These are phyloP conservation scores for Mrakia gelida DNA, from an alignment of 768 basidiomycete genomes.

Conservation along the genomic window DNA sequence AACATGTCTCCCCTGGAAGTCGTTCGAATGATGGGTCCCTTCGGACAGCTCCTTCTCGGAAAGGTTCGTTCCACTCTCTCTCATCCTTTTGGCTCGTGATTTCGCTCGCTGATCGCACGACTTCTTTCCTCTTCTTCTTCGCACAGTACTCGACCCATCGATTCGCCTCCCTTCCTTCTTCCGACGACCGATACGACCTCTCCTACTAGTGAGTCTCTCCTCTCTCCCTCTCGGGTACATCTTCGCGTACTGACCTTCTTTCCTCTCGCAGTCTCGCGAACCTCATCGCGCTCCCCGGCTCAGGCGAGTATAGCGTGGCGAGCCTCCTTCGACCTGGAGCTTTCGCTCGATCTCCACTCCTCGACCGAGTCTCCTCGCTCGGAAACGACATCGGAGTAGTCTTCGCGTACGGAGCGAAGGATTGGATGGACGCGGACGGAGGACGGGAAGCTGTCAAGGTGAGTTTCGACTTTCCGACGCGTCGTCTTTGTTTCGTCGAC, in stretches of 20 bases:
- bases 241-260: too few relatives aligned
- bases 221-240: too few relatives aligned
- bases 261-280: constrained; percentile 7
- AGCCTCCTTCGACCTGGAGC: constrained; percentile 25
- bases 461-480: background rate
- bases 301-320: constrained; percentile 23
- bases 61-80: background rate
- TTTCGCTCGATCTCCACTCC: constrained; percentile 19
- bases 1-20: constrained; percentile 11
- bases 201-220: background rate
- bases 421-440: constrained; percentile 30
- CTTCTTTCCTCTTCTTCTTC: too few relatives aligned
- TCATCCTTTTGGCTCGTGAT: background rate
- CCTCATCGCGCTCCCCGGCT: constrained; percentile 22
- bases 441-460: constrained; percentile 20
- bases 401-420: constrained; percentile 18
- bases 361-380: background rate
- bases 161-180: background rate
- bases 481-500: background rate
- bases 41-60: constrained; percentile 11
- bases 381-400: background rate
- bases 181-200: background rate
- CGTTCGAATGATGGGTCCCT: constrained; percentile 8
- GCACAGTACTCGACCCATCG: constrained; percentile 13
- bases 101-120: background rate